Evolutionary conservation across 2,329 filamentous ascomycete genomes (phyloP), one percentile per base, ranked within the genome.

Genomic region (Pseudogymnoascus sp.): DNA sequence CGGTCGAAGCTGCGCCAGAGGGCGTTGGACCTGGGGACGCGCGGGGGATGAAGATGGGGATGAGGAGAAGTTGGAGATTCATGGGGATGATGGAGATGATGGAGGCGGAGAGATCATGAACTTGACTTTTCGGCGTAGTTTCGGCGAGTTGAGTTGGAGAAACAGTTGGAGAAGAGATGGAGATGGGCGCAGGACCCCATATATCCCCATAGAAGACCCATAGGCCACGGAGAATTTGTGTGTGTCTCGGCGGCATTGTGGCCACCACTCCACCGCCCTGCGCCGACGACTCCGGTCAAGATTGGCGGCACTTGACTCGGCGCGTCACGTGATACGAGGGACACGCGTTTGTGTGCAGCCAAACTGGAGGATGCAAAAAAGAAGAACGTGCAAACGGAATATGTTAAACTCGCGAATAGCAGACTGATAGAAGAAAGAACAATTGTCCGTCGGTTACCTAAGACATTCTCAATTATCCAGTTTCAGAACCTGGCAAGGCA

Each of bases 181-280:
- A 26, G 46, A 56, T 56, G 7, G 46, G 46, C 46, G 26, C 9
- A 17, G 10, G 10, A 31, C 46, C 15, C 46, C 26, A 31, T 53
- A 17, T 53, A 53, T 53, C 26, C 3, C 46, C 46, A 53, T 53
- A 31, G 15, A 53, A 53, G 26, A 56, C 46, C 46, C 46, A 56
- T 56, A 31, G 9, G 2, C n/a, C n/a, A 56, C 46, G 46, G 46
- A 11, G 46, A 31, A 31, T 53, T 26, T 53, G 7, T 17, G 46
- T 53, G 46, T 53, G 46, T 53, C 46, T 53, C 46, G 46, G 46
- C 46, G 46, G 46, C 46, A 53, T 53, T 53, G 46, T 53, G 46
- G 46, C 26, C 46, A 53, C 46, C 26, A 19, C 46, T 17, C 46
- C 46, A 53, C 46, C 46, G 7, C 23, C 46, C 26, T 53, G 46